phyloP scores from a whole-genome alignment of 2,329 filamentous ascomycete genomes.

The Arthrobotrys entomopaga region DNA sequence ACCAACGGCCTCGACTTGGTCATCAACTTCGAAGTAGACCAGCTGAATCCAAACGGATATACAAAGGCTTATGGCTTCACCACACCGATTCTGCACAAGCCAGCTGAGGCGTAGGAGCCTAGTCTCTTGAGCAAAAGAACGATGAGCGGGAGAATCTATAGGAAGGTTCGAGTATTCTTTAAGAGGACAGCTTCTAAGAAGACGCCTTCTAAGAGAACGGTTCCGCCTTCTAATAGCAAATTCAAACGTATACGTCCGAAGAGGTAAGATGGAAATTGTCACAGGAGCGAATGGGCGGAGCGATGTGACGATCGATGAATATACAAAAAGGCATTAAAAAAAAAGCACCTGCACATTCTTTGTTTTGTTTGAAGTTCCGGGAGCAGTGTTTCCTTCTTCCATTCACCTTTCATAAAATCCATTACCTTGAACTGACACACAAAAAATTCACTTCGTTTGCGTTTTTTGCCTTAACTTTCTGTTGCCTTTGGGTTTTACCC shows the following conservation, averaged over 20 bases:
- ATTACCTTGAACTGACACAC: neutral
- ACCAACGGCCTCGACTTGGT: constrained; percentile 83
- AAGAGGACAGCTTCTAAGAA: constrained; percentile 5
- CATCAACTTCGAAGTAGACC: constrained; percentile 87
- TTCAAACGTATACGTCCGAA: constrained; percentile 7
- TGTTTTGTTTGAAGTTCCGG: constrained; percentile 3
- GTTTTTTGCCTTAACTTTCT: neutral
- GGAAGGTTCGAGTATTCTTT: constrained; percentile 33
- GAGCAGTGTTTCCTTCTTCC: constrained; percentile 1
- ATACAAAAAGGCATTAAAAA: neutral
- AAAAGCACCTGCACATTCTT: neutral
- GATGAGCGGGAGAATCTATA: constrained; percentile 34
- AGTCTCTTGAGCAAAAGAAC: constrained; percentile 32
- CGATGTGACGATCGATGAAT: neutral
- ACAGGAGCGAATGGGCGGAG: neutral
- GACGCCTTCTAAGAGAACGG: neutral
- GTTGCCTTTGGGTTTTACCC: neutral
- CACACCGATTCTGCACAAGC: constrained; percentile 74
- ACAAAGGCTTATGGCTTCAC: constrained; percentile 88
- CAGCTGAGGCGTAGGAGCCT: constrained; percentile 36
- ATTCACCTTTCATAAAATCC: neutral
- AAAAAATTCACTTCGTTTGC: no score
- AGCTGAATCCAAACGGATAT: constrained; percentile 84
- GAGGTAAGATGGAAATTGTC: neutral
- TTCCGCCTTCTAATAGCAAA: no score